Percentiles rank a stretch among this genome's conserved stretches.
phyloP scores from a whole-genome alignment of 352 stramenopile species.

The Phytophthora pini region DNA sequence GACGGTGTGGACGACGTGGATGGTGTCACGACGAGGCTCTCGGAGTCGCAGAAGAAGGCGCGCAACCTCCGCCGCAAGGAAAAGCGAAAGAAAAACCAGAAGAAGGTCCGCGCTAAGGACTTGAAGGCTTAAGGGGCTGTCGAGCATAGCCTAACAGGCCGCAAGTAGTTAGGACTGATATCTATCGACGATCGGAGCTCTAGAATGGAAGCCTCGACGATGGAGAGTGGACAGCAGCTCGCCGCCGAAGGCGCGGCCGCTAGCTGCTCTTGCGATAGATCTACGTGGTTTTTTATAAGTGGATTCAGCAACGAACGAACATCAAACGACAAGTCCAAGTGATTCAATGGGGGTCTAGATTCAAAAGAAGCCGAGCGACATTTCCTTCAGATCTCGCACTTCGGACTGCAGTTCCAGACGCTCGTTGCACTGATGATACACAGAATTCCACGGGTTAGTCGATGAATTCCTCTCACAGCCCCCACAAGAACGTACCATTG shows the following conservation, averaged over 20 bases:
- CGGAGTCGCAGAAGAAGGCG: conserved; percentile 66
- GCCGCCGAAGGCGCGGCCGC: conserved; percentile 20
- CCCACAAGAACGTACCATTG: conserved; percentile 48
- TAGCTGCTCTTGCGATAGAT: conserved; percentile 31
- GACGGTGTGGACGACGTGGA: conserved; percentile 36
- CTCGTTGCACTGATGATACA: conserved; percentile 56
- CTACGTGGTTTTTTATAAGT: conserved; percentile 42
- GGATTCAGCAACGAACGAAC: conserved; percentile 25
- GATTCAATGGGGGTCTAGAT: conserved; percentile 1
- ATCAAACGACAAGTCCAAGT: conserved; percentile 1
- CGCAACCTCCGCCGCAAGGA: conserved; percentile 80
- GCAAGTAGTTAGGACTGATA: conserved; percentile 34
- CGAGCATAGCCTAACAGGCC: conserved; percentile 17
- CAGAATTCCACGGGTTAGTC: conserved; percentile 6
- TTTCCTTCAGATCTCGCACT: conserved; percentile 62
- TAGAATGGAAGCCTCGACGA: conserved; percentile 8
- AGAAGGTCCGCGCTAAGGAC: conserved; percentile 51
- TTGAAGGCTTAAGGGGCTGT: conserved; percentile 27
- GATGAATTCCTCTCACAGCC: background rate
- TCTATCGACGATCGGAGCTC: conserved; percentile 28
- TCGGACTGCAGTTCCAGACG: conserved; percentile 61
- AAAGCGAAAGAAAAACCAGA: conserved; percentile 78
- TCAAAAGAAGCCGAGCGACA: conserved; percentile 59
- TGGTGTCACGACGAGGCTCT: conserved; percentile 33
- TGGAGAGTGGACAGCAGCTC: conserved; percentile 21